These are phyloP conservation scores for Fusarium sp. DNA, from an alignment of 2,329 filamentous ascomycete species.

Conservation along the genomic window DNA sequence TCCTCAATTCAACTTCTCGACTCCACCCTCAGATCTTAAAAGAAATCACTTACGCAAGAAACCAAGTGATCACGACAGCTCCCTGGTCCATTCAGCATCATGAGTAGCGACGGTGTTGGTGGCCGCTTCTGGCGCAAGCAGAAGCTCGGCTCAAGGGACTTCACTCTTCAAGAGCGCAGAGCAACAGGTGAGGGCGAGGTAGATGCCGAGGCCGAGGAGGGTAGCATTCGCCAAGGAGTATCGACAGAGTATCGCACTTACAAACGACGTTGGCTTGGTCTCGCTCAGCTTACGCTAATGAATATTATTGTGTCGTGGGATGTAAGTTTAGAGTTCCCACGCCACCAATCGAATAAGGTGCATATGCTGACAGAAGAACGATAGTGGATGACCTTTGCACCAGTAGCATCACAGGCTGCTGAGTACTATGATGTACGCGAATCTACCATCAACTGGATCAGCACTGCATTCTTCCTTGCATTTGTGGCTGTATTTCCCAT, in stretches of 20 bases:
- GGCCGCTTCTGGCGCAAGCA: constrained; percentile 45
- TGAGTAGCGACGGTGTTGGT: constrained; percentile 34
- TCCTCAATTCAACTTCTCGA: neutral
- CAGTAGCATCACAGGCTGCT: constrained; percentile 78
- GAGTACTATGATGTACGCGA: constrained; percentile 79
- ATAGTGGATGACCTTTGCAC: constrained; percentile 89
- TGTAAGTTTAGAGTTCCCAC: constrained; percentile 65
- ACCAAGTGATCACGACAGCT: constrained; percentile 3
- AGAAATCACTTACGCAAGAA: constrained; percentile 8
- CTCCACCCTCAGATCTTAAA: neutral
- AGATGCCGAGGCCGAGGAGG: constrained; percentile 36
- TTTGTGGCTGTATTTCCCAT: constrained; percentile 79
- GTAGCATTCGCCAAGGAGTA: constrained; percentile 41
- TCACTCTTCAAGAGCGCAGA: constrained; percentile 41
- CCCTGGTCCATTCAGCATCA: constrained; percentile 16
- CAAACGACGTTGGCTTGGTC: constrained; percentile 87
- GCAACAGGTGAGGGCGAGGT: constrained; percentile 32
- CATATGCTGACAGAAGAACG: constrained; percentile 10
- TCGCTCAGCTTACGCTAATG: constrained; percentile 83
- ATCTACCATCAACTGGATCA: constrained; percentile 90
- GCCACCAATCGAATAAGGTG: neutral
- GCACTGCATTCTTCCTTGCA: constrained; percentile 85
- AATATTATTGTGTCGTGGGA: constrained; percentile 97
- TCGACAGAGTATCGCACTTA: constrained; percentile 64
- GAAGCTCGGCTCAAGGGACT: constrained; percentile 44